Evolutionary conservation across 768 basidiomycete species (phyloP).

Genomic region (Xanthoconium stramineum): DNA sequence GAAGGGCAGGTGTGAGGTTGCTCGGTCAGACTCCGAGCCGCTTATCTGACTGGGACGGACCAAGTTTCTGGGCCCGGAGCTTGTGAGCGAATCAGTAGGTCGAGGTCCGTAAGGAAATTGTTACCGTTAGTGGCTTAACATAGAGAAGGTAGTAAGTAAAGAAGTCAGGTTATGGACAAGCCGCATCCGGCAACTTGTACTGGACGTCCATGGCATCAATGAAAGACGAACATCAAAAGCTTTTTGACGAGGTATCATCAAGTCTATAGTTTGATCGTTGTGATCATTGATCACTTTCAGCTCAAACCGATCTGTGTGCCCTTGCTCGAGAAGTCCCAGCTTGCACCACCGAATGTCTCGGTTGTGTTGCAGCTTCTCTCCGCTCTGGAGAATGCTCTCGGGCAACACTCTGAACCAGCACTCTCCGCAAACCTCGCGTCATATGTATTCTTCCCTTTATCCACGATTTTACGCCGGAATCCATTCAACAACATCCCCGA

Average conservation of each 20-base stretch:
- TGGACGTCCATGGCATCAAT: slow-evolving; percentile 15
- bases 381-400: slow-evolving; percentile 48
- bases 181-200: background rate
- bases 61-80: background rate
- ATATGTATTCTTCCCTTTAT: slow-evolving; percentile 87
- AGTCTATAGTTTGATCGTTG: background rate
- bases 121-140: slow-evolving; percentile 1
- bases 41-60: background rate
- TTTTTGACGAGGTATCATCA: slow-evolving; percentile 39
- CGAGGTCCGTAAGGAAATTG: background rate
- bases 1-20: background rate
- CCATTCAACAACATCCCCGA: slow-evolving; percentile 66
- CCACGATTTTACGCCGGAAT: slow-evolving; percentile 79
- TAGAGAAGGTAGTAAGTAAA: background rate
- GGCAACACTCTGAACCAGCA: slow-evolving; percentile 37
- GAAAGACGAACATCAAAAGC: slow-evolving; percentile 22
- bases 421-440: slow-evolving; percentile 65
- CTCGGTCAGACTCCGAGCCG: background rate
- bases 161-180: background rate
- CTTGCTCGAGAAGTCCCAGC: slow-evolving; percentile 64
- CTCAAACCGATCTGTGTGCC: slow-evolving; percentile 79
- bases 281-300: slow-evolving; percentile 18
- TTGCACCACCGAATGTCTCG: slow-evolving; percentile 54
- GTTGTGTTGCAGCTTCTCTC: slow-evolving; percentile 50
- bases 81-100: background rate